phyloP scores from a whole-genome alignment of 2,329 filamentous ascomycete genomes.

The Aspergillus tanneri region DNA sequence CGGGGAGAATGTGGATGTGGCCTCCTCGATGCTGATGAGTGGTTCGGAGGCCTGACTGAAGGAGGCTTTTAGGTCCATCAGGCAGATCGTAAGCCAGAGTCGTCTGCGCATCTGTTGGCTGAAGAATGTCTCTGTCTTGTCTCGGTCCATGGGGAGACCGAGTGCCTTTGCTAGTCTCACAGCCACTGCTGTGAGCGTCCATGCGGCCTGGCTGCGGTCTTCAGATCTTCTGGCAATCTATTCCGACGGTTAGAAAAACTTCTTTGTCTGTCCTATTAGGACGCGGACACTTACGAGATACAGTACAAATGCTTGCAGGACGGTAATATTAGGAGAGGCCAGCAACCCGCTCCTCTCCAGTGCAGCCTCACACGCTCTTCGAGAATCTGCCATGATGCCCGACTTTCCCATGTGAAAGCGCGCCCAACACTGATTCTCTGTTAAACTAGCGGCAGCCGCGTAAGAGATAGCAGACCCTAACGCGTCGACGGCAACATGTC shows the following conservation, averaged over 20 bases:
- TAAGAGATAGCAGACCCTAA: constrained; percentile 21
- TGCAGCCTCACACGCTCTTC: constrained; percentile 18
- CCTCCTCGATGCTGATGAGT: constrained; percentile 16
- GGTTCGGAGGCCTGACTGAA: constrained; percentile 5
- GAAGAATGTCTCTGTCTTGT: constrained; percentile 21
- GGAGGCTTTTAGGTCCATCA: constrained; percentile 8
- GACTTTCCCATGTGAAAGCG: constrained; percentile 14
- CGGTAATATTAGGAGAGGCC: constrained; percentile 18
- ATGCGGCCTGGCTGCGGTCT: constrained; percentile 28
- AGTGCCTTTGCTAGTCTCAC: constrained; percentile 30
- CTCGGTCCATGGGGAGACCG: constrained; percentile 17
- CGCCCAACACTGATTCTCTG: constrained; percentile 14
- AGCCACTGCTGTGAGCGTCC: constrained; percentile 30
- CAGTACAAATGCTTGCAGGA: constrained; percentile 24
- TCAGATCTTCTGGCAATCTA: constrained; percentile 23
- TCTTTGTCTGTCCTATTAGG: neutral
- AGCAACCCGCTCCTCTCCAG: constrained; percentile 16
- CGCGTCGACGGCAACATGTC: constrained; percentile 12
- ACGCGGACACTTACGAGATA: constrained; percentile 19
- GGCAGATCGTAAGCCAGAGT: constrained; percentile 10
- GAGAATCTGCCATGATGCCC: constrained; percentile 11
- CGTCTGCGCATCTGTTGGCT: constrained; percentile 8
- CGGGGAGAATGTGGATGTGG: constrained; percentile 3
- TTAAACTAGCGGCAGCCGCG: constrained; percentile 19
- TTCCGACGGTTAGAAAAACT: too few relatives aligned